phyloP scores from a whole-genome alignment of 768 basidiomycete genomes.

The Calvatia gigantea region DNA sequence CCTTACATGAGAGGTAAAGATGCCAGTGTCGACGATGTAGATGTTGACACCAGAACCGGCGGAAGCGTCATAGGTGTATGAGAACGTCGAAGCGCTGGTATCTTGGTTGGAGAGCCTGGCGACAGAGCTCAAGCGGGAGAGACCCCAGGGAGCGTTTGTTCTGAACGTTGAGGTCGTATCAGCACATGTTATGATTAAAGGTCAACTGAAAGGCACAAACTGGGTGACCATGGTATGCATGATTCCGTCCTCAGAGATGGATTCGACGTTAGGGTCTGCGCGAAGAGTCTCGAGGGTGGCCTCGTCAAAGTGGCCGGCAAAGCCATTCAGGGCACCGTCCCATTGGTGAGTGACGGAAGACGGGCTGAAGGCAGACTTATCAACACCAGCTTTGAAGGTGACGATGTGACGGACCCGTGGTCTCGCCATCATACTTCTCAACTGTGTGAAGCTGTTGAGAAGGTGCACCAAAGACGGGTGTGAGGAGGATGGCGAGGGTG shows the following conservation, averaged over 20 bases:
- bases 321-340: constrained; percentile 13
- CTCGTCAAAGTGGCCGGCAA: constrained; percentile 16
- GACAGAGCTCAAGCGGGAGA: constrained; percentile 24
- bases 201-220: constrained; percentile 9
- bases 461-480: constrained; percentile 2
- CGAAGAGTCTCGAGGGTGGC: constrained; percentile 19
- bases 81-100: constrained; percentile 17
- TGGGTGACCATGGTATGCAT: constrained; percentile 21
- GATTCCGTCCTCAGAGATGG: constrained; percentile 24
- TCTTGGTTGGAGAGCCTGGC: constrained; percentile 15
- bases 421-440: constrained; percentile 12
- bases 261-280: constrained; percentile 20
- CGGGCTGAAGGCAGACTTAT: not conserved
- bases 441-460: constrained; percentile 9
- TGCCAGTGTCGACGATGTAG: constrained; percentile 32
- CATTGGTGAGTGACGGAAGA: constrained; percentile 4
- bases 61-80: constrained; percentile 19
- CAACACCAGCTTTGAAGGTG: constrained; percentile 12
- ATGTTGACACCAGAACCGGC: constrained; percentile 31
- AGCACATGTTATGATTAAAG: not conserved
- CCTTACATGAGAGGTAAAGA: constrained; percentile 21
- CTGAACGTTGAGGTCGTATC: constrained; percentile 10
- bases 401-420: constrained; percentile 13
- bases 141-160: constrained; percentile 32
- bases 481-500: constrained; percentile 4